These are phyloP conservation scores for Wallacemonas collosoma DNA, from an alignment of 208 protist genomes.

Conservation along the genomic window DNA sequence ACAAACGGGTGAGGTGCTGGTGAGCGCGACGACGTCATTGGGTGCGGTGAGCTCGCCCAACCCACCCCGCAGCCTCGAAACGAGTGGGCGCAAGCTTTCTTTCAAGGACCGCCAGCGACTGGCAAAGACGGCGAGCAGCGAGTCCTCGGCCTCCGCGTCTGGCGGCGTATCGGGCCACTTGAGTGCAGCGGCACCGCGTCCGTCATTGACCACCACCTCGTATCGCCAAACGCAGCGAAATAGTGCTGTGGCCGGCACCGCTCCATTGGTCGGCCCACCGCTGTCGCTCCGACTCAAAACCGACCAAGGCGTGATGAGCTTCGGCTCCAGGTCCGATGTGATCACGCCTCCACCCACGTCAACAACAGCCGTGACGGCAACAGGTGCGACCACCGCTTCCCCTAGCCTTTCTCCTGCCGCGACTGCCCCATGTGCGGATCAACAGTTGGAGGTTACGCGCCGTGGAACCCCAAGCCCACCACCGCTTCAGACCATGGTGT, in stretches of 20 bases:
- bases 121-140: background rate
- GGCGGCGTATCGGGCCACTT: too few relatives aligned
- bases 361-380: background rate
- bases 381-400: background rate
- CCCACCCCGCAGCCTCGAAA: background rate
- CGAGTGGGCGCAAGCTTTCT: background rate
- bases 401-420: too few relatives aligned
- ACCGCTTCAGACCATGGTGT: background rate
- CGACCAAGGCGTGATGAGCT: background rate
- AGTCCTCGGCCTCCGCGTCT: background rate
- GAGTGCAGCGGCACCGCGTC: background rate
- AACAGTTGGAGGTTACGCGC: too few relatives aligned
- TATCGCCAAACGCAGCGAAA: background rate
- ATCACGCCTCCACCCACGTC: too few relatives aligned
- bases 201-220: background rate
- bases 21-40: background rate
- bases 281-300: background rate
- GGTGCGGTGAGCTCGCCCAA: background rate
- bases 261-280: background rate
- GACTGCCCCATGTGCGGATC: too few relatives aligned
- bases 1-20: background rate
- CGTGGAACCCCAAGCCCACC: background rate
- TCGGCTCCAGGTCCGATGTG: background rate
- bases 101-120: constrained; percentile 4
- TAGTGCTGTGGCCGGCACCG: background rate